phyloP scores from a whole-genome alignment of 2,329 filamentous ascomycete genomes.

The Emericellopsis atlantica region DNA sequence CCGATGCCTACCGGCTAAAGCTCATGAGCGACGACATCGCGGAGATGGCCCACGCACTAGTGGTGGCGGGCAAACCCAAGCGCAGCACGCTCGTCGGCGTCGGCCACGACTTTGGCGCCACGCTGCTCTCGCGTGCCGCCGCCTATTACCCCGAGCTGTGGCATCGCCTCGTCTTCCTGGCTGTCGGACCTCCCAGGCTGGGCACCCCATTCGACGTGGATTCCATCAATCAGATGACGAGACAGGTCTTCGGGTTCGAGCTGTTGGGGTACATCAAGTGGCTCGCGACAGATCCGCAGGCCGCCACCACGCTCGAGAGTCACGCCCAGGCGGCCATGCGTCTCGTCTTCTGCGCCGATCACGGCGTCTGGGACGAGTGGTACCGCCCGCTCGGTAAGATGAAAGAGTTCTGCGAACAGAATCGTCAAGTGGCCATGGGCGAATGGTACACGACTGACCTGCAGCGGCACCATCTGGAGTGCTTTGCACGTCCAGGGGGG shows the following conservation, averaged over 20 bases:
- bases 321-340: conserved; percentile 13
- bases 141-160: conserved; percentile 12
- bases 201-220: conserved; percentile 16
- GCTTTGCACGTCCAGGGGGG: conserved; percentile 9
- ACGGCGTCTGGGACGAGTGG: conserved; percentile 10
- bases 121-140: conserved; percentile 14
- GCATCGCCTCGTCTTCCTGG: conserved; percentile 12
- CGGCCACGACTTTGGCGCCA: conserved; percentile 22
- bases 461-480: conserved; percentile 9
- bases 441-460: conserved; percentile 9
- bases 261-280: conserved; percentile 18
- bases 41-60: conserved; percentile 16
- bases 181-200: conserved; percentile 14
- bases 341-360: conserved; percentile 13
- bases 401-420: conserved; percentile 11
- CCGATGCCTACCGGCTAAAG: conserved; percentile 15
- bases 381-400: conserved; percentile 14
- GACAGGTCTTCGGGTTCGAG: conserved; percentile 12
- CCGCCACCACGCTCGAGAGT: conserved; percentile 10
- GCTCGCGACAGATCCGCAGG: conserved; percentile 7
- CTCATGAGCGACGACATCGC: conserved; percentile 17
- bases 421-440: not conserved
- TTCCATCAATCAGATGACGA: conserved; percentile 17
- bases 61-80: conserved; percentile 9
- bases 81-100: conserved; percentile 25